Evolutionary conservation across 129 eudicot species (phyloP).

Genomic region (Pulicaria dysenterica): DNA sequence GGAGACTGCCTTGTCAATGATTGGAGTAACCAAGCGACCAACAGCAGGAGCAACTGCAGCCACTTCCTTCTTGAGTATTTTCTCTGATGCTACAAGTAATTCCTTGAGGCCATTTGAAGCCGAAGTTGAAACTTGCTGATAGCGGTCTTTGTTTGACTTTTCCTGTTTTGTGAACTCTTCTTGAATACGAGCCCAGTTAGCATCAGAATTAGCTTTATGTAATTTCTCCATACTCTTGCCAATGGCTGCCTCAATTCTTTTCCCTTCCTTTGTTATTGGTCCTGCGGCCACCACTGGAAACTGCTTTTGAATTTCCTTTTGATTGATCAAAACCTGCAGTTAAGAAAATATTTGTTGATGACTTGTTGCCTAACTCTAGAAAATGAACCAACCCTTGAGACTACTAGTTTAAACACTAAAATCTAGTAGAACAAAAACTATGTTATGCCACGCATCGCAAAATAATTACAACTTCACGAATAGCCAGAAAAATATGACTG

Average conservation of each 20-base stretch:
- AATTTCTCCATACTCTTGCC: constrained; percentile 67
- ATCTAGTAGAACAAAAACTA: background rate
- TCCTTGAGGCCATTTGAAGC: constrained; percentile 64
- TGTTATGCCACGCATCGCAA: background rate
- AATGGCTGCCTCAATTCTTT: constrained; percentile 68
- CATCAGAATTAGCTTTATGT: constrained; percentile 69
- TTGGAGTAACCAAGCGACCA: constrained; percentile 59
- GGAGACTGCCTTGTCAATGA: constrained; percentile 68
- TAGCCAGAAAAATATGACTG: background rate
- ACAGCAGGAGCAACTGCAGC: constrained; percentile 62
- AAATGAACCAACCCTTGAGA: background rate
- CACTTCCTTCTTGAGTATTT: constrained; percentile 65
- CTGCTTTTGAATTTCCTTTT: constrained; percentile 76
- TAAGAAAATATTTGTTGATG: background rate
- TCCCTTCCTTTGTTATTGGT: constrained; percentile 75
- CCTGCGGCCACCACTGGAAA: constrained; percentile 39
- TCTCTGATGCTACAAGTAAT: constrained; percentile 56
- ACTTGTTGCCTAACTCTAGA: background rate
- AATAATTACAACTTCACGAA: background rate
- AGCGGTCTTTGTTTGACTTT: constrained; percentile 57
- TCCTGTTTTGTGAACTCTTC: constrained; percentile 80
- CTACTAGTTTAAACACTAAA: background rate
- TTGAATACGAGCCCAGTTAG: constrained; percentile 73
- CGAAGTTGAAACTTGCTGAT: constrained; percentile 51
- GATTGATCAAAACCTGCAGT: constrained; percentile 54